Evolutionary conservation across 352 stramenopile species (phyloP).

Genomic region (Phytophthora hibernalis): DNA sequence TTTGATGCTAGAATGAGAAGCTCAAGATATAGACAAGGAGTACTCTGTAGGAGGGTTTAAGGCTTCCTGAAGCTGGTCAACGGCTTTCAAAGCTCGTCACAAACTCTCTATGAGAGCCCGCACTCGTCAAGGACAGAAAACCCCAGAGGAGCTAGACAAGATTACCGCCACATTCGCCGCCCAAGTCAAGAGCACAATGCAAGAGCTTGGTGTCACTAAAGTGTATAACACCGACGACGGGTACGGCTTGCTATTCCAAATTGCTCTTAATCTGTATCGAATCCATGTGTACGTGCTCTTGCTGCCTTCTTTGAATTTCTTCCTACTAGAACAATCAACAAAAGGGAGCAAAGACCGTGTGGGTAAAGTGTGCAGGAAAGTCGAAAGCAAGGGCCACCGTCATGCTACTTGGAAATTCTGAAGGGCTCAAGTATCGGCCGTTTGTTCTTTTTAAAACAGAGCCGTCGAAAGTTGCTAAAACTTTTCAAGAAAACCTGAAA

Average conservation of each 20-base stretch:
- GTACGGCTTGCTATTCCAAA: neutral
- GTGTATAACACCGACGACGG: constrained; percentile 1
- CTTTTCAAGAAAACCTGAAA: neutral
- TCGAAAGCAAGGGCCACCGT: neutral
- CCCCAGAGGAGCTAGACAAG: too few relatives aligned
- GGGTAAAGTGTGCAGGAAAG: too few relatives aligned
- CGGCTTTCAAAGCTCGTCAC: too few relatives aligned
- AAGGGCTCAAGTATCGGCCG: neutral
- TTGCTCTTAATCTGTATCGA: neutral
- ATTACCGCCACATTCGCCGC: too few relatives aligned
- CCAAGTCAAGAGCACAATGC: too few relatives aligned
- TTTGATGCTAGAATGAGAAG: too few relatives aligned
- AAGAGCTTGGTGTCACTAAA: neutral
- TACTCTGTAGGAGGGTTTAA: too few relatives aligned
- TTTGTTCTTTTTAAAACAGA: constrained; percentile 5
- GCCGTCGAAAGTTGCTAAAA: neutral
- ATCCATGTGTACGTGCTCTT: neutral
- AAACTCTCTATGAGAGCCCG: too few relatives aligned
- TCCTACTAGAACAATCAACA: neutral
- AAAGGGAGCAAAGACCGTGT: neutral
- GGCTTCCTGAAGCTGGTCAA: too few relatives aligned
- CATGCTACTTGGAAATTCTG: neutral
- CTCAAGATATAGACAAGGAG: too few relatives aligned
- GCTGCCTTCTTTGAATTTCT: neutral
- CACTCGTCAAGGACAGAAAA: too few relatives aligned